These are phyloP conservation scores for Eutypella sp. DNA, from an alignment of 2,329 filamentous ascomycete genomes.

Conservation along the genomic window DNA sequence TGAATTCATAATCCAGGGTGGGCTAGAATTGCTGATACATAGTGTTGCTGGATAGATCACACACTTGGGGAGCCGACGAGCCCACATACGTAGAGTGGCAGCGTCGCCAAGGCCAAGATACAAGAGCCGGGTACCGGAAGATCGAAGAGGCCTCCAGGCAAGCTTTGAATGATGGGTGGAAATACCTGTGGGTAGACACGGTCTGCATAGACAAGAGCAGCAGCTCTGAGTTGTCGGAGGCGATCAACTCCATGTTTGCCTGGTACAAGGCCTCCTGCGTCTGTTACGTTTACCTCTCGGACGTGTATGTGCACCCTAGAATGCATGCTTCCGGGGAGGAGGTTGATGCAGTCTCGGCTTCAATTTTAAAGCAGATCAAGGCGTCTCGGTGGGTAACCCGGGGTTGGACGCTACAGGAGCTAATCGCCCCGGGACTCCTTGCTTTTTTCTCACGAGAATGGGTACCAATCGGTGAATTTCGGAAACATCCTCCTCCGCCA, in stretches of 20 bases:
- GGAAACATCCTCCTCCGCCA: background rate
- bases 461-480: background rate
- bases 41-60: background rate
- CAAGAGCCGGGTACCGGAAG: background rate
- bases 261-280: conserved; percentile 9
- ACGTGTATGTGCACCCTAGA: conserved; percentile 5
- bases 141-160: background rate
- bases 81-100: background rate
- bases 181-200: conserved; percentile 13
- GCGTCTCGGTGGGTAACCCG: conserved; percentile 5
- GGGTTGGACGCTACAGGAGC: background rate
- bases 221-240: conserved; percentile 10
- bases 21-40: background rate
- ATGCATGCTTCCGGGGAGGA: no score
- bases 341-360: no score
- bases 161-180: background rate
- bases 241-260: no score
- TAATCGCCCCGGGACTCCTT: background rate
- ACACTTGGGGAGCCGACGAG: background rate
- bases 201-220: conserved; percentile 14
- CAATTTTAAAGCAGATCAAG: background rate
- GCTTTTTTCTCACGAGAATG: background rate
- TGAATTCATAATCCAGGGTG: no score
- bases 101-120: background rate
- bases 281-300: conserved; percentile 12